Evolutionary conservation across 2,329 filamentous ascomycete genomes (phyloP).

Genomic region (Laburnicola sp.): DNA sequence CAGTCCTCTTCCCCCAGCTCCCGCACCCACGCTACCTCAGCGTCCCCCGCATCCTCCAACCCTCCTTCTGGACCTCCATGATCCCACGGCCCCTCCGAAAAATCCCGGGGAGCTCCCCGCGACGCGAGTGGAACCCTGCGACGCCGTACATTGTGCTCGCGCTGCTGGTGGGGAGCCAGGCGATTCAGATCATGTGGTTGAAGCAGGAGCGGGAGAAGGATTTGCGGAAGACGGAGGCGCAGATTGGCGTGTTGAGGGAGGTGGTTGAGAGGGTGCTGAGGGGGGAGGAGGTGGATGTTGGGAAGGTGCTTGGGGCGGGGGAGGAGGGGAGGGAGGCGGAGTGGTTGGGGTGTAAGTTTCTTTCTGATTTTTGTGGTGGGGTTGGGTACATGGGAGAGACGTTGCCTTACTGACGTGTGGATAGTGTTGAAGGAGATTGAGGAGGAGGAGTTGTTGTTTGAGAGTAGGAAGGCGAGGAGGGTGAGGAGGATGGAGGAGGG

Average conservation of each 20-base stretch:
- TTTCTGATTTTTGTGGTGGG: neutral
- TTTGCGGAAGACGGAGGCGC: conserved; percentile 74
- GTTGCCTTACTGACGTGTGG: conserved; percentile 14
- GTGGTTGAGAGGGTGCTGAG: conserved; percentile 57
- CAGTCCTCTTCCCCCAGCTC: conserved; percentile 21
- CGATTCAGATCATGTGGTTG: conserved; percentile 86
- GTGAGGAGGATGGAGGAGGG: conserved; percentile 21
- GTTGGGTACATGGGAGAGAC: neutral
- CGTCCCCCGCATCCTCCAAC: conserved; percentile 42
- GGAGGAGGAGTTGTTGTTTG: conserved; percentile 61
- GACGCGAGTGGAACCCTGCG: conserved; percentile 57
- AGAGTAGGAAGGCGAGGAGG: conserved; percentile 45
- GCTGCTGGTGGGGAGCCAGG: conserved; percentile 88
- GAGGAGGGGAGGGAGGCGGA: conserved; percentile 73
- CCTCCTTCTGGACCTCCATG: conserved; percentile 45
- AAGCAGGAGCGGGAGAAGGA: conserved; percentile 75
- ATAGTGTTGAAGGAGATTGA: conserved; percentile 69
- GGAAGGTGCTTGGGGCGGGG: conserved; percentile 77
- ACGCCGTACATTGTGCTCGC: conserved; percentile 68
- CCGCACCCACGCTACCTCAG: conserved; percentile 27
- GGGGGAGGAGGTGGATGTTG: conserved; percentile 65
- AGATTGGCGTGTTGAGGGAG: conserved; percentile 75
- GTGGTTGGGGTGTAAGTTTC: conserved; percentile 77
- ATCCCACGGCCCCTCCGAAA: conserved; percentile 38
- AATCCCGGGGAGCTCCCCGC: conserved; percentile 11